phyloP scores from a whole-genome alignment of 73 alveolate genomes.

The Paramecium pentaurelia region DNA sequence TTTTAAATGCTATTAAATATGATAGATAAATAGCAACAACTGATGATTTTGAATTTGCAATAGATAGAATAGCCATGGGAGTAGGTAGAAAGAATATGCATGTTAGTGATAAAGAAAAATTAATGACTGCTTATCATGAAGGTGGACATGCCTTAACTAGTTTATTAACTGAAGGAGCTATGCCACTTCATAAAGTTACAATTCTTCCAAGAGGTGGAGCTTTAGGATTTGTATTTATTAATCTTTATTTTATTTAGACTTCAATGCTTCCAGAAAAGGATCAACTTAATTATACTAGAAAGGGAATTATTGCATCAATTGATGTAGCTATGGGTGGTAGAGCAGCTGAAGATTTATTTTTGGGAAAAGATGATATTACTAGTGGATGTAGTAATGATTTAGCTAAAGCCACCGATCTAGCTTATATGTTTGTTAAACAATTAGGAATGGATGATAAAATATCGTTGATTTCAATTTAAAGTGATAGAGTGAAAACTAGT shows the following conservation, averaged over 20 bases:
- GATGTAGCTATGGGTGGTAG: constrained; percentile 93
- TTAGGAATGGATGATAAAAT: constrained; percentile 83
- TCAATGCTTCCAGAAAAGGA: constrained; percentile 82
- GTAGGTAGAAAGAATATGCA: constrained; percentile 75
- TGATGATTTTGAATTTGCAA: constrained; percentile 80
- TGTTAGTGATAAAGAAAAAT: constrained; percentile 77
- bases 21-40: constrained; percentile 68
- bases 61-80: constrained; percentile 88
- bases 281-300: constrained; percentile 57
- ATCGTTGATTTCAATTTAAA: constrained; percentile 53
- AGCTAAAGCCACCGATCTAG: constrained; percentile 72
- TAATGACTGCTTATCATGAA: constrained; percentile 84
- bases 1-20: constrained; percentile 73
- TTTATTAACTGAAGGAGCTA: constrained; percentile 83
- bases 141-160: constrained; percentile 85
- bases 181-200: constrained; percentile 82
- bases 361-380: constrained; percentile 76
- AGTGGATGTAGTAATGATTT: constrained; percentile 85
- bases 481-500: constrained; percentile 64
- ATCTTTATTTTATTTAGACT: constrained; percentile 36
- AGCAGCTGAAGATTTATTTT: constrained; percentile 82
- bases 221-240: constrained; percentile 72
- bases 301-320: constrained; percentile 78
- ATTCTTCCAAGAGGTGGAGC: constrained; percentile 85
- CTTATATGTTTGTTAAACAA: constrained; percentile 71